These are phyloP conservation scores for Quercus tomentella DNA, from an alignment of 331 rosid genomes.

Conservation along the genomic window DNA sequence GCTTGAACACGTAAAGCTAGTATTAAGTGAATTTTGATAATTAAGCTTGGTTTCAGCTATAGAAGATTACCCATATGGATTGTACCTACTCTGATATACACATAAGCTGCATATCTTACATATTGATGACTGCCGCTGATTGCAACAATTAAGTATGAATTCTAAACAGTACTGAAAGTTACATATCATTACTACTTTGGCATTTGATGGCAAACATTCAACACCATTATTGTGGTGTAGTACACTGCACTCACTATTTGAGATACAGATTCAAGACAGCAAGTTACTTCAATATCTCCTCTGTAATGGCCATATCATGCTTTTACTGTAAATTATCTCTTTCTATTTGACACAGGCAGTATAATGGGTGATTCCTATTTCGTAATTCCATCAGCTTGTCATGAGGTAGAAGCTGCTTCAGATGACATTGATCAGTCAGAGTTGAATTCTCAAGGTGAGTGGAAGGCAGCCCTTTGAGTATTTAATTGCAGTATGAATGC, in stretches of 20 bases:
- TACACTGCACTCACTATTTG: background rate
- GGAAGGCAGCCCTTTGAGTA: conserved; percentile 17
- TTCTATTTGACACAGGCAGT: conserved; percentile 43
- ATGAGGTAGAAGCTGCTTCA: conserved; percentile 42
- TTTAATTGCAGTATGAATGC: conserved; percentile 5
- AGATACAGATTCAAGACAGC: conserved; percentile 4
- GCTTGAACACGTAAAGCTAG: background rate
- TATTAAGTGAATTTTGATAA: background rate
- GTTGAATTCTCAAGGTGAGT: conserved; percentile 60
- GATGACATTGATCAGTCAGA: conserved; percentile 50
- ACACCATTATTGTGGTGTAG: background rate
- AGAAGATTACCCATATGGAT: background rate
- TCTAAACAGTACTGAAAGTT: too few relatives aligned
- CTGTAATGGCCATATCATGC: background rate
- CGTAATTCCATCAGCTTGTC: conserved; percentile 44
- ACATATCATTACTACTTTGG: too few relatives aligned
- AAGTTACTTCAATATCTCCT: background rate
- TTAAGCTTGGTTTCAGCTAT: background rate
- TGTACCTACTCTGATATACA: background rate
- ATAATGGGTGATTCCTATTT: conserved; percentile 62
- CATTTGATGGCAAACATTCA: background rate
- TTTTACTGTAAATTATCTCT: background rate
- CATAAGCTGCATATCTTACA: too few relatives aligned
- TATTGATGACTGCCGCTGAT: too few relatives aligned
- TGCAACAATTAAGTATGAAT: too few relatives aligned